Evolutionary conservation across 2,329 filamentous ascomycete genomes (phyloP).

Genomic region (Ophiostoma quercus): DNA sequence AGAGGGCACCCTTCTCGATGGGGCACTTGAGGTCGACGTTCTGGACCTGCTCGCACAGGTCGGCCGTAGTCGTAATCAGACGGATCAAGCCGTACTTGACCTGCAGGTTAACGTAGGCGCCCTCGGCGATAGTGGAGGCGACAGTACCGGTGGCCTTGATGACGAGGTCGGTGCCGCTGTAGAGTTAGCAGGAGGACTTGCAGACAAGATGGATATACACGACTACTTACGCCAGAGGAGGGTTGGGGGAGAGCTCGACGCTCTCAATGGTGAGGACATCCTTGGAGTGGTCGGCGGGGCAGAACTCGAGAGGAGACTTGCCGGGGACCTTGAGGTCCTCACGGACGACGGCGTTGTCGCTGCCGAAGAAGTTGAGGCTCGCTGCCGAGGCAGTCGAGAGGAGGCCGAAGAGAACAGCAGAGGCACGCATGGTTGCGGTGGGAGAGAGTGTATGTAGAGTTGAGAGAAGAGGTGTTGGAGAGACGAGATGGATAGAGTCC

Average conservation of each 20-base stretch:
- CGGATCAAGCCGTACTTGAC: constrained; percentile 95
- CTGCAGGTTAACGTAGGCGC: constrained; percentile 72
- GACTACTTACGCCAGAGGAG: constrained; percentile 68
- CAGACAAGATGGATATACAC: background rate
- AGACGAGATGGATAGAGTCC: background rate
- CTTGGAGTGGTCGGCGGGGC: constrained; percentile 56
- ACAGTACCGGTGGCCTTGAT: constrained; percentile 78
- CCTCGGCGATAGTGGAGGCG: constrained; percentile 64
- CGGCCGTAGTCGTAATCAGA: constrained; percentile 71
- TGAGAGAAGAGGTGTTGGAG: background rate
- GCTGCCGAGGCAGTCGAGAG: constrained; percentile 41
- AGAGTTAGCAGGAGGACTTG: background rate
- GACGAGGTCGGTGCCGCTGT: constrained; percentile 68
- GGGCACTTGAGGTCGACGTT: constrained; percentile 89
- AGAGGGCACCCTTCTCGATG: constrained; percentile 69
- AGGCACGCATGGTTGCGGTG: constrained; percentile 38
- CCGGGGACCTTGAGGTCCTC: constrained; percentile 66
- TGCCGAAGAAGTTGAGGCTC: constrained; percentile 44
- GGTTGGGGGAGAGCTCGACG: constrained; percentile 80
- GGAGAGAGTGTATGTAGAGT: background rate
- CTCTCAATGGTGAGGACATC: constrained; percentile 72
- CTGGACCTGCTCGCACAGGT: constrained; percentile 82
- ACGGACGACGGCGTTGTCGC: constrained; percentile 44
- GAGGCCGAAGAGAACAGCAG: constrained; percentile 41
- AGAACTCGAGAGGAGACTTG: constrained; percentile 79